Conservation (phyloP, 108 stramenopile species). For the Pseudonitzschia multiseries region DNA sequence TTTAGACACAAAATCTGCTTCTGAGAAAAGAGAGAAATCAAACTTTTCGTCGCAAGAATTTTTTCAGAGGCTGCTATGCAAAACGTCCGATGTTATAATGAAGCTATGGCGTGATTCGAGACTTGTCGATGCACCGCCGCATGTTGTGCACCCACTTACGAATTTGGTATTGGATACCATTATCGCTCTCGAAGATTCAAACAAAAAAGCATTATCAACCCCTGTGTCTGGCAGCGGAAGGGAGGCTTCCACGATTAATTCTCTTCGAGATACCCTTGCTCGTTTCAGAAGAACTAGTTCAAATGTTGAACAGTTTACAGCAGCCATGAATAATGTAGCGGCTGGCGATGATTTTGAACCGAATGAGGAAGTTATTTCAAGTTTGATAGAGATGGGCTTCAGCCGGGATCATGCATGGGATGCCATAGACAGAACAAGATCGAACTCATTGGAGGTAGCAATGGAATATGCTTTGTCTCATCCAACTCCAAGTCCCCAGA, state of each 20-base stretch:
- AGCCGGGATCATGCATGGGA: slow-evolving; percentile 81
- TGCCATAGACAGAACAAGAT: slow-evolving; percentile 64
- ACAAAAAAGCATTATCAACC: slow-evolving; percentile 27
- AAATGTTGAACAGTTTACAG: not conserved
- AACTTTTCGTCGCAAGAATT: slow-evolving; percentile 39
- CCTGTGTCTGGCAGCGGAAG: not conserved
- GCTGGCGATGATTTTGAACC: slow-evolving; percentile 58
- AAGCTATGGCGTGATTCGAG: slow-evolving; percentile 60
- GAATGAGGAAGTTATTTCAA: slow-evolving; percentile 70
- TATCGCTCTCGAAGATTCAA: slow-evolving; percentile 58
- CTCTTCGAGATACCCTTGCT: not conserved
- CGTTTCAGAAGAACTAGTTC: not conserved
- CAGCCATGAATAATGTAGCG: not conserved
- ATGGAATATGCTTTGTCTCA: slow-evolving; percentile 90
- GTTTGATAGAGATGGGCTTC: slow-evolving; percentile 90
- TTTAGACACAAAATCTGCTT: slow-evolving; percentile 12
- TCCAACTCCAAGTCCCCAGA: slow-evolving; percentile 51
- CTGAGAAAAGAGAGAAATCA: not conserved
- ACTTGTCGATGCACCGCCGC: slow-evolving; percentile 52
- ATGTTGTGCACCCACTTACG: slow-evolving; percentile 61
- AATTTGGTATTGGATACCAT: slow-evolving; percentile 59
- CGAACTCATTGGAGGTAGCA: slow-evolving; percentile 80
- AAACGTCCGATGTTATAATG: slow-evolving; percentile 45
- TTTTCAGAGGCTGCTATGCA: slow-evolving; percentile 45
- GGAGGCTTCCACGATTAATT: not conserved